Percentiles rank a stretch among this genome's conserved stretches.
Conservation (phyloP, 768 basidiomycete genomes). For the Lactarius hatsudake region DNA sequence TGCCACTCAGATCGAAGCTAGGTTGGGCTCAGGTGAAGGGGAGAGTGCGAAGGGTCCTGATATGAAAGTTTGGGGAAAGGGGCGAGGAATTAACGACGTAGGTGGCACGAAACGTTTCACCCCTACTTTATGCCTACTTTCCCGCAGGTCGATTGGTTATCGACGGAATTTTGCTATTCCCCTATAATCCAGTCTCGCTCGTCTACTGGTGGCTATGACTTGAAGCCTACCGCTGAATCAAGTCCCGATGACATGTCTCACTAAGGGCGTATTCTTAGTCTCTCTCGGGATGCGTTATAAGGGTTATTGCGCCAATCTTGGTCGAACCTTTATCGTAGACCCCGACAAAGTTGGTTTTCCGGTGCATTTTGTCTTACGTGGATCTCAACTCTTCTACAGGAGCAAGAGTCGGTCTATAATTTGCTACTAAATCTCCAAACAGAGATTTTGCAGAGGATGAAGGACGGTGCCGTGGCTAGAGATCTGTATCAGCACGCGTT, state of each 20-base stretch:
- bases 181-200: slow-evolving; percentile 95
- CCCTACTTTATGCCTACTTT: slow-evolving; percentile 17
- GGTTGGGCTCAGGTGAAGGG: slow-evolving; percentile 83
- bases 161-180: slow-evolving; percentile 90
- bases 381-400: slow-evolving; percentile 44
- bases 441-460: slow-evolving; percentile 71
- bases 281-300: slow-evolving; percentile 90
- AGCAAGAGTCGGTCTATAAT: slow-evolving; percentile 87
- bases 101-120: slow-evolving; percentile 33
- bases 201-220: slow-evolving; percentile 79
- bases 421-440: slow-evolving; percentile 75
- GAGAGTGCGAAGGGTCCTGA: slow-evolving; percentile 79
- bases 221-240: slow-evolving; percentile 84
- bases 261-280: slow-evolving; percentile 84
- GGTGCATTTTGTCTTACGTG: slow-evolving; percentile 1
- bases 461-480: slow-evolving; percentile 70
- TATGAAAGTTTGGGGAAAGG: slow-evolving; percentile 87
- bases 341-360: slow-evolving; percentile 66
- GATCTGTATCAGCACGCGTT: slow-evolving; percentile 82
- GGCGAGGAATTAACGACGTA: slow-evolving; percentile 70
- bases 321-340: slow-evolving; percentile 93
- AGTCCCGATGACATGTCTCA: slow-evolving; percentile 78
- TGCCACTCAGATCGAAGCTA: slow-evolving; percentile 79
- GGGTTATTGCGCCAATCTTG: slow-evolving; percentile 89
- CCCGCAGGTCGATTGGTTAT: slow-evolving; percentile 78